A percentile compares a stretch with the other conserved stretches of the same genome.
phyloP scores from a whole-genome alignment of 495 filamentous ascomycete species.

The Penicillium coprophilum region DNA sequence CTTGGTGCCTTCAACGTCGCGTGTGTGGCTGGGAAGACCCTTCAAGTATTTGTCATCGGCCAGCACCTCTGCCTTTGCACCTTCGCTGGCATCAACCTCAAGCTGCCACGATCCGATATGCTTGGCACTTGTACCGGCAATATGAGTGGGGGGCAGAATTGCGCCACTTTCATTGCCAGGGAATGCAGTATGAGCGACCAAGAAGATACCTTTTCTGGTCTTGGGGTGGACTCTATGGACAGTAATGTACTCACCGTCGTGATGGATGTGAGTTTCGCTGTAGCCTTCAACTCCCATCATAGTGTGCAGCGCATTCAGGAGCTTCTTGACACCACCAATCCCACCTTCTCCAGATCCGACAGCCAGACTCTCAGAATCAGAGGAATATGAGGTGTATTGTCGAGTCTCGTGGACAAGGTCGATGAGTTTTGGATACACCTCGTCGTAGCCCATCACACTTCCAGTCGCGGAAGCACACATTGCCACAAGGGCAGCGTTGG shows the following conservation, averaged over 20 bases:
- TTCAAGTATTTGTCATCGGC: conserved; percentile 67
- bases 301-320: conserved; percentile 88
- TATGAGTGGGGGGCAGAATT: conserved; percentile 68
- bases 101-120: conserved; percentile 86
- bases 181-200: conserved; percentile 93
- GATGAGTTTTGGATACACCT: conserved; percentile 87
- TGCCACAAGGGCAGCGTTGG: conserved; percentile 90
- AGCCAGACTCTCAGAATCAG: conserved; percentile 54
- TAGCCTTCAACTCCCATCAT: conserved; percentile 93
- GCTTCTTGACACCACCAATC: conserved; percentile 84
- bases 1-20: conserved; percentile 65
- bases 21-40: conserved; percentile 78
- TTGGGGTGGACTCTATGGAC: conserved; percentile 92
- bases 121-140: conserved; percentile 72
- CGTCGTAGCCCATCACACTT: conserved; percentile 98
- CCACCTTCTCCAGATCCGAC: conserved; percentile 67
- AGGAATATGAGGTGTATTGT: conserved; percentile 72
- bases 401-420: conserved; percentile 88
- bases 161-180: conserved; percentile 81
- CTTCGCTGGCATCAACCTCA: conserved; percentile 70
- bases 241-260: conserved; percentile 93
- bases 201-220: conserved; percentile 86
- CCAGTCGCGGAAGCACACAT: conserved; percentile 95
- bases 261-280: conserved; percentile 93
- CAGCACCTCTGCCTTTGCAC: conserved; percentile 60